These are phyloP conservation scores for Naumovozyma dairenensis DNA, from an alignment of 805 yeast species.

Conservation along the genomic window DNA sequence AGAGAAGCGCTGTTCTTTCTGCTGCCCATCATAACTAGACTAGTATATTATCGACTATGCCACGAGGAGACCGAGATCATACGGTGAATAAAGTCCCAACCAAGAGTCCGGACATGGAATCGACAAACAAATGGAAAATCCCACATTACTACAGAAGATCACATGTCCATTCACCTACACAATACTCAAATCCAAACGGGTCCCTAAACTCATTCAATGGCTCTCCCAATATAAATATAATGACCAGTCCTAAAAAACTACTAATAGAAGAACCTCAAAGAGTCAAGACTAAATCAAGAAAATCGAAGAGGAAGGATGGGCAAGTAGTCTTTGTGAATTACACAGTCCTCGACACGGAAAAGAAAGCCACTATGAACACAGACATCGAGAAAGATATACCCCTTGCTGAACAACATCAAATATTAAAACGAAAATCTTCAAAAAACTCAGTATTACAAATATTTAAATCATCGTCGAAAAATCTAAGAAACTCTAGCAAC, in stretches of 20 bases:
- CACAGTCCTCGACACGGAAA: conserved; percentile 24
- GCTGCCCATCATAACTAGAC: too few relatives aligned
- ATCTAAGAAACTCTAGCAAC: too few relatives aligned
- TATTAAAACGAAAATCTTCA: conserved; percentile 21
- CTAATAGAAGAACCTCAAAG: conserved; percentile 17
- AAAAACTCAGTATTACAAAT: conserved; percentile 26
- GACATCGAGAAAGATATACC: too few relatives aligned
- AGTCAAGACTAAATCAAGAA: conserved; percentile 8
- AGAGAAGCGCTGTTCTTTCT: too few relatives aligned
- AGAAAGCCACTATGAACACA: too few relatives aligned
- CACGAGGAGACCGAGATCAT: conserved; percentile 1
- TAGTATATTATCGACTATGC: too few relatives aligned
- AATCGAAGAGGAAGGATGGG: conserved; percentile 14
- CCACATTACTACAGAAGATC: conserved; percentile 28
- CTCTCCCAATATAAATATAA: conserved; percentile 17
- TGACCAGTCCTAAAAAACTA: conserved; percentile 24
- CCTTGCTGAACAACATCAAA: conserved; percentile 3
- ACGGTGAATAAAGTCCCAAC: not conserved
- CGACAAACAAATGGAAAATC: conserved; percentile 27
- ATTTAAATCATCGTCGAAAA: conserved; percentile 17
- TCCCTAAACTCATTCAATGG: too few relatives aligned
- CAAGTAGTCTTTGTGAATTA: conserved; percentile 29
- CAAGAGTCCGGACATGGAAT: conserved; percentile 15
- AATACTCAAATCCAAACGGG: too few relatives aligned
- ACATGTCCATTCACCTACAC: conserved; percentile 2